Evolutionary conservation across 192 early-diverging fungal species (phyloP).

Genomic region (Podila horticola): DNA sequence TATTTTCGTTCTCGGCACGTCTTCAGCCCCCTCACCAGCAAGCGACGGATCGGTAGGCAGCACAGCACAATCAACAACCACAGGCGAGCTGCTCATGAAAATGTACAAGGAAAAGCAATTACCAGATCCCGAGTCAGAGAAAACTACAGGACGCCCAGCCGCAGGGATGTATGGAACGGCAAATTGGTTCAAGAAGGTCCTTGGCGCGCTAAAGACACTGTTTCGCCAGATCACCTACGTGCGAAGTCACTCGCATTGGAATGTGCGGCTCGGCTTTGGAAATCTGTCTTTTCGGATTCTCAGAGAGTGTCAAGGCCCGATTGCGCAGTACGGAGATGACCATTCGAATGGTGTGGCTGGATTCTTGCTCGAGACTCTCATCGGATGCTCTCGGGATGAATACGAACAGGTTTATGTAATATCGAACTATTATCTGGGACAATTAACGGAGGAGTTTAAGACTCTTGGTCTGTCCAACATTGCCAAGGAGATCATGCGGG

Average conservation of each 20-base stretch:
- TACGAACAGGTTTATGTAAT: constrained; percentile 18
- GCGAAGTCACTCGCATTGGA: constrained; percentile 33
- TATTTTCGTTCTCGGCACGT: constrained; percentile 6
- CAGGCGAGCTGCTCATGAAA: constrained; percentile 11
- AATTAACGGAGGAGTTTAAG: constrained; percentile 7
- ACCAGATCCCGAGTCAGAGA: no score
- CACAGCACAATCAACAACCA: not conserved
- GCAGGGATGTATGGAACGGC: constrained; percentile 1
- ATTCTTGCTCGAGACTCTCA: constrained; percentile 40
- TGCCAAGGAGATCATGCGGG: constrained; percentile 35
- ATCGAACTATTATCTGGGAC: not conserved
- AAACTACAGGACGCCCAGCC: not conserved
- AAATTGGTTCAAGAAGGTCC: constrained; percentile 15
- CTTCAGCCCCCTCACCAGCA: not conserved
- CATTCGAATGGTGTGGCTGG: not conserved
- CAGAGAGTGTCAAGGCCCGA: constrained; percentile 16
- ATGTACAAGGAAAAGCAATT: constrained; percentile 30
- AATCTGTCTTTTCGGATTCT: constrained; percentile 25
- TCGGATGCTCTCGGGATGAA: constrained; percentile 37
- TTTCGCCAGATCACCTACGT: constrained; percentile 25
- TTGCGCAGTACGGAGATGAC: not conserved
- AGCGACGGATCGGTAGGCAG: not conserved
- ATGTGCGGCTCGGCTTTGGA: constrained; percentile 23
- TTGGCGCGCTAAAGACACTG: constrained; percentile 17
- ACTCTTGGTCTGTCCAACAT: constrained; percentile 3